Evolutionary conservation across 805 yeast species (phyloP).

Genomic region (Kuraishia hungarica): DNA sequence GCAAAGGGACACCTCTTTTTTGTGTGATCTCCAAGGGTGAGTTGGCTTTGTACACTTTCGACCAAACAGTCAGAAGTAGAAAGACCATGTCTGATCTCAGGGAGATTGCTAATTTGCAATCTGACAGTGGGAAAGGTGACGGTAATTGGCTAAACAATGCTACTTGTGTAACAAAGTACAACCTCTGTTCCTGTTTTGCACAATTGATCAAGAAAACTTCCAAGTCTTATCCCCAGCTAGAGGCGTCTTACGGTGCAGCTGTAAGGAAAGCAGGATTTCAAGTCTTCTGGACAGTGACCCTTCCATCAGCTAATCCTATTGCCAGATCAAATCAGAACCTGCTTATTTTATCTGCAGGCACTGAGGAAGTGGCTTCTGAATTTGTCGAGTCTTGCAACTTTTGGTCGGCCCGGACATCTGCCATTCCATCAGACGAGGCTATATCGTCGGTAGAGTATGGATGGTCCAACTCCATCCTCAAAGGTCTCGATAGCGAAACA

Average conservation of each 20-base stretch:
- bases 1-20: constrained; percentile 41
- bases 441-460: constrained; percentile 78
- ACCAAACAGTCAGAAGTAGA: constrained; percentile 8
- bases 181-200: constrained; percentile 44
- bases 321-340: constrained; percentile 19
- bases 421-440: constrained; percentile 69
- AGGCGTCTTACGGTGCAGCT: constrained; percentile 11
- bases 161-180: constrained; percentile 42
- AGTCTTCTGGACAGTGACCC: constrained; percentile 44
- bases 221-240: constrained; percentile 10
- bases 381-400: constrained; percentile 76
- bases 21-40: constrained; percentile 67
- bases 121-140: constrained; percentile 23
- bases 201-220: constrained; percentile 29
- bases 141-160: constrained; percentile 68
- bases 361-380: constrained; percentile 57
- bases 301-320: constrained; percentile 34
- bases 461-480: constrained; percentile 39
- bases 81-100: constrained; percentile 4
- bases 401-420: constrained; percentile 83
- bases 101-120: constrained; percentile 1
- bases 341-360: constrained; percentile 58
- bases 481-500: constrained; percentile 11
- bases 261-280: constrained; percentile 23
- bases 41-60: constrained; percentile 47